phyloP scores from a whole-genome alignment of 192 early-diverging fungal species.

The Dissophora globulifera region DNA sequence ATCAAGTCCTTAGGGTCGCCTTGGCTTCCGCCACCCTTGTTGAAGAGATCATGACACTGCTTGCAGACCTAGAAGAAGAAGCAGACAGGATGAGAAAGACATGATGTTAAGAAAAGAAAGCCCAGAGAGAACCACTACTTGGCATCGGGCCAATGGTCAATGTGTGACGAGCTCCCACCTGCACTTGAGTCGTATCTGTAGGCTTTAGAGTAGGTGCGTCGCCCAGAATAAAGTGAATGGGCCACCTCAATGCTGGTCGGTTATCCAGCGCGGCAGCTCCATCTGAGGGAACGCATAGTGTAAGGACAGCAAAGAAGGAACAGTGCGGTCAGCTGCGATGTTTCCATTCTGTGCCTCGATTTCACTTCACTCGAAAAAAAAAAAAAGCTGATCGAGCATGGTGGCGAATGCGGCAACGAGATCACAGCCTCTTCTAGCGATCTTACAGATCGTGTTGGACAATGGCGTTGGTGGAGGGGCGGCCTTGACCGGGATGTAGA shows the following conservation, averaged over 20 bases:
- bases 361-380: too few relatives aligned
- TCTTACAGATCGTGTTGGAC: conserved; percentile 50
- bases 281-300: conserved; percentile 11
- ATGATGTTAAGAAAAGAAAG: too few relatives aligned
- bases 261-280: conserved; percentile 44
- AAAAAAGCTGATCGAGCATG: too few relatives aligned
- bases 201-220: conserved; percentile 41
- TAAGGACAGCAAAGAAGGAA: too few relatives aligned
- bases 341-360: too few relatives aligned
- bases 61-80: conserved; percentile 24
- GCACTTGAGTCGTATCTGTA: conserved; percentile 41
- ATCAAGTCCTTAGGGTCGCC: conserved; percentile 45
- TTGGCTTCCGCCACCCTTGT: conserved; percentile 27
- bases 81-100: too few relatives aligned
- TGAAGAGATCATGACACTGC: conserved; percentile 32
- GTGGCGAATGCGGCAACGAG: too few relatives aligned
- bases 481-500: conserved; percentile 34
- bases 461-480: conserved; percentile 35
- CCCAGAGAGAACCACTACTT: too few relatives aligned
- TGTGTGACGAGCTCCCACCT: too few relatives aligned
- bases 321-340: too few relatives aligned
- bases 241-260: conserved; percentile 45
- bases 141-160: too few relatives aligned
- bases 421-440: background rate
- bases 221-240: conserved; percentile 39